These are phyloP conservation scores for Diospyros kaki DNA, from an alignment of 148 eudicot species.

Conservation along the genomic window DNA sequence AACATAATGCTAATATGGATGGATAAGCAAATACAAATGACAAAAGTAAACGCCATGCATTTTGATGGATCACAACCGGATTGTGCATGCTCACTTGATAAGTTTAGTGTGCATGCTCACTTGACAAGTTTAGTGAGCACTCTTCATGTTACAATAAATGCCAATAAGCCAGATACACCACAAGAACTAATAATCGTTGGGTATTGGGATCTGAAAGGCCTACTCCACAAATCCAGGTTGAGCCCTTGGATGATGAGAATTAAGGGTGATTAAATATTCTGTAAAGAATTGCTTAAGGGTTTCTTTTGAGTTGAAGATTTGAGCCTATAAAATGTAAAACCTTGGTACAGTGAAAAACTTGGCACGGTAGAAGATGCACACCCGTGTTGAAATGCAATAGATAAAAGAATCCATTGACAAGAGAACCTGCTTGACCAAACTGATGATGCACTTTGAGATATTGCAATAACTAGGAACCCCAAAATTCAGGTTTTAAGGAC, in stretches of 20 bases:
- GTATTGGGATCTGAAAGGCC: not conserved
- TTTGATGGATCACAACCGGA: not conserved
- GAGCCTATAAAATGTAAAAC: not conserved
- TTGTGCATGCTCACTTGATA: too few relatives aligned
- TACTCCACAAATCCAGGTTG: too few relatives aligned
- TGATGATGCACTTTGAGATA: not conserved
- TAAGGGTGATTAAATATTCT: not conserved
- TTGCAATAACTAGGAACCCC: not conserved
- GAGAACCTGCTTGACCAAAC: conserved; percentile 1
- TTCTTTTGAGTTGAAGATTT: too few relatives aligned
- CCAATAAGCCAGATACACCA: not conserved
- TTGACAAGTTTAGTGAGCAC: not conserved
- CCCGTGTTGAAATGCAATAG: not conserved
- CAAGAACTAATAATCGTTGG: not conserved
- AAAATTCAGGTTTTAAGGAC: not conserved
- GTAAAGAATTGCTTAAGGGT: not conserved
- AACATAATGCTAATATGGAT: too few relatives aligned
- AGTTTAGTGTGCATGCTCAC: too few relatives aligned
- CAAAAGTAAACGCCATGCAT: not conserved
- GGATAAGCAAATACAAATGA: not conserved
- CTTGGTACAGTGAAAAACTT: not conserved
- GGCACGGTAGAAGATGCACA: not conserved
- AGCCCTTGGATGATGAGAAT: too few relatives aligned
- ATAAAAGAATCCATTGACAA: not conserved
- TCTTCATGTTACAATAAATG: not conserved